Percentiles rank a stretch among this genome's conserved stretches.
phyloP scores from a whole-genome alignment of 768 basidiomycete genomes.

The Neoboletus brunneissimus region DNA sequence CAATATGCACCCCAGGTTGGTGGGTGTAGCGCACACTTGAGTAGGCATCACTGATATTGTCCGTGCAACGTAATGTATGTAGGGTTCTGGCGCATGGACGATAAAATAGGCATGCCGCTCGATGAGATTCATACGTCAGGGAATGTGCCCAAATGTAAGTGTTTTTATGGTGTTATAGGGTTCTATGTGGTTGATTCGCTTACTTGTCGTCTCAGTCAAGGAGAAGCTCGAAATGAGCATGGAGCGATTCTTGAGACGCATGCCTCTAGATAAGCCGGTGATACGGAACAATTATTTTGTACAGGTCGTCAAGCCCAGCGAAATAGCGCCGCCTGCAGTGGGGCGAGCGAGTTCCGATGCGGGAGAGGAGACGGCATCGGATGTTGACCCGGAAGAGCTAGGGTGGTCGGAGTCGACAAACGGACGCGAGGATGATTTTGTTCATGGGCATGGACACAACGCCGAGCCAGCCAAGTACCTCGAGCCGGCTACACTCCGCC shows the following conservation, averaged over 20 bases:
- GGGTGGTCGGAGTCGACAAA: slow-evolving; percentile 58
- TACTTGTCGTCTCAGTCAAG: slow-evolving; percentile 40
- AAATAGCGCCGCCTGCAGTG: neutral
- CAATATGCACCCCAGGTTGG: slow-evolving; percentile 61
- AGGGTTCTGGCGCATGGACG: slow-evolving; percentile 76
- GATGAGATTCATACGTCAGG: slow-evolving; percentile 72
- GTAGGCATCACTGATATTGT: neutral
- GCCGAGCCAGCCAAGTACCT: slow-evolving; percentile 18
- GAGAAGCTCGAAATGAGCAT: slow-evolving; percentile 63
- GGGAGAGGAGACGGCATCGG: slow-evolving; percentile 8
- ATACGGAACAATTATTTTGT: slow-evolving; percentile 66
- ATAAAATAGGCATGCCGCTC: slow-evolving; percentile 71
- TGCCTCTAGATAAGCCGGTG: slow-evolving; percentile 67
- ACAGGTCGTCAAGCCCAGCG: slow-evolving; percentile 36
- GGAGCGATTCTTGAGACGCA: slow-evolving; percentile 66
- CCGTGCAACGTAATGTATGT: slow-evolving; percentile 8
- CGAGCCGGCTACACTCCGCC: slow-evolving; percentile 44
- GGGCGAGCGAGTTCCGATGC: neutral
- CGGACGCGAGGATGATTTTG: slow-evolving; percentile 50
- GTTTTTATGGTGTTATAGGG: neutral
- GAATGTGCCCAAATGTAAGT: slow-evolving; percentile 69
- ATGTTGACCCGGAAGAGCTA: slow-evolving; percentile 60
- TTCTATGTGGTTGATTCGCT: neutral
- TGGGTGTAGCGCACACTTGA: neutral
- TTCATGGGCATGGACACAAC: slow-evolving; percentile 29